phyloP scores from a whole-genome alignment of 768 basidiomycete species.

The Collybia sp. region DNA sequence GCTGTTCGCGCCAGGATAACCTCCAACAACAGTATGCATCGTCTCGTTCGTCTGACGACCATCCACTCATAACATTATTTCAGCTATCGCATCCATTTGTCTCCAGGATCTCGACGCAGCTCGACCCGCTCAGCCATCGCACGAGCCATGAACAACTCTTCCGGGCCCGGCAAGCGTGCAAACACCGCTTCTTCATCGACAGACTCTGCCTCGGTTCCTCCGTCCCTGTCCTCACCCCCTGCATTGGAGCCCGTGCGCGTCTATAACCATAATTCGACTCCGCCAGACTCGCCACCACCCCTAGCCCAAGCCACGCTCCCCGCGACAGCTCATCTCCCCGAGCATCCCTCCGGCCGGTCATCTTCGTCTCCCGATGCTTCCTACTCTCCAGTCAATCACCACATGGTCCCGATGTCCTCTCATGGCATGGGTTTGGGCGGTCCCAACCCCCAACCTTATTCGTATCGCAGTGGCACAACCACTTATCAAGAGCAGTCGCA shows the following conservation, averaged over 20 bases:
- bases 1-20: constrained; percentile 89
- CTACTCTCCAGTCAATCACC: constrained; percentile 30
- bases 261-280: constrained; percentile 30
- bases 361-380: constrained; percentile 39
- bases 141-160: constrained; percentile 25
- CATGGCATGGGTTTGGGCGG: constrained; percentile 11
- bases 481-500: constrained; percentile 41
- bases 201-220: constrained; percentile 19
- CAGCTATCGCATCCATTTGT: constrained; percentile 79
- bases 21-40: constrained; percentile 57
- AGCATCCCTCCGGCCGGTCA: constrained; percentile 30
- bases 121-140: constrained; percentile 59
- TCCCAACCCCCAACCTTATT: constrained; percentile 20
- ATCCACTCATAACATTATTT: not conserved
- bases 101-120: constrained; percentile 70
- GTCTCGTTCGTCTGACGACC: not conserved
- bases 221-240: constrained; percentile 34
- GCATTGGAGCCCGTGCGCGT: constrained; percentile 39
- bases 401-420: constrained; percentile 18
- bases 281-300: constrained; percentile 53
- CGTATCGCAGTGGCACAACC: constrained; percentile 32
- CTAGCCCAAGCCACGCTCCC: constrained; percentile 48
- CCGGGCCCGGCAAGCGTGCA: constrained; percentile 22
- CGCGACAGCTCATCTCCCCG: constrained; percentile 30
- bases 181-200: constrained; percentile 18